These are phyloP conservation scores for Morella rubra DNA, from an alignment of 306 rosid species.

Conservation along the genomic window DNA sequence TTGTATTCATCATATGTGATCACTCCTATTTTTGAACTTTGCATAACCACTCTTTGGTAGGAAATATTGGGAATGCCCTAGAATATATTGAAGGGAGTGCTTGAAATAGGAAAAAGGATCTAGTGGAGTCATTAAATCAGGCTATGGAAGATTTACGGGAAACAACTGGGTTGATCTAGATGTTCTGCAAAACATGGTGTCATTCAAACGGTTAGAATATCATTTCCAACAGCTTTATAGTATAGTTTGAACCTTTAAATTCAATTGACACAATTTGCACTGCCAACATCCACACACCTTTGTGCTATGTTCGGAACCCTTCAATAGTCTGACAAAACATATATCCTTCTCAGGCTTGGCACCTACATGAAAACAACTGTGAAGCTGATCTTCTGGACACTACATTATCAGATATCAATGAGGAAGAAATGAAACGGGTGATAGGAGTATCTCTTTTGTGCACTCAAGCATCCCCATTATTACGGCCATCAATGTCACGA, in stretches of 20 bases:
- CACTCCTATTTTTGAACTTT: background rate
- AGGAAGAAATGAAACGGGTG: slow-evolving; percentile 49
- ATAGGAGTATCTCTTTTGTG: slow-evolving; percentile 55
- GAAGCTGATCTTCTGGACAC: slow-evolving; percentile 49
- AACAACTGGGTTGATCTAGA: background rate
- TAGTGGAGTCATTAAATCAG: background rate
- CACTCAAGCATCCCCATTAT: slow-evolving; percentile 60
- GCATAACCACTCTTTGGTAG: background rate
- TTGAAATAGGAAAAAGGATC: background rate
- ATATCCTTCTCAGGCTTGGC: slow-evolving; percentile 40
- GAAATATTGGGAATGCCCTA: background rate
- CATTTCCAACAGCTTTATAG: too few species aligned
- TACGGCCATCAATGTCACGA: slow-evolving; percentile 67
- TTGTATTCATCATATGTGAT: too few species aligned
- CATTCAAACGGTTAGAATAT: background rate
- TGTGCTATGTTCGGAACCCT: too few species aligned
- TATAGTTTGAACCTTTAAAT: background rate
- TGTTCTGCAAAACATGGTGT: background rate
- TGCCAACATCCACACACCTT: too few species aligned
- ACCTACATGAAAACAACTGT: slow-evolving; percentile 49
- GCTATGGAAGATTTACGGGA: background rate
- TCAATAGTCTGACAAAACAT: background rate
- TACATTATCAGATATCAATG: slow-evolving; percentile 33
- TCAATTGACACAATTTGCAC: background rate
- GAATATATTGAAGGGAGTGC: too few species aligned